Evolutionary conservation across 768 basidiomycete species (phyloP).

Genomic region (Podaxis sp.): DNA sequence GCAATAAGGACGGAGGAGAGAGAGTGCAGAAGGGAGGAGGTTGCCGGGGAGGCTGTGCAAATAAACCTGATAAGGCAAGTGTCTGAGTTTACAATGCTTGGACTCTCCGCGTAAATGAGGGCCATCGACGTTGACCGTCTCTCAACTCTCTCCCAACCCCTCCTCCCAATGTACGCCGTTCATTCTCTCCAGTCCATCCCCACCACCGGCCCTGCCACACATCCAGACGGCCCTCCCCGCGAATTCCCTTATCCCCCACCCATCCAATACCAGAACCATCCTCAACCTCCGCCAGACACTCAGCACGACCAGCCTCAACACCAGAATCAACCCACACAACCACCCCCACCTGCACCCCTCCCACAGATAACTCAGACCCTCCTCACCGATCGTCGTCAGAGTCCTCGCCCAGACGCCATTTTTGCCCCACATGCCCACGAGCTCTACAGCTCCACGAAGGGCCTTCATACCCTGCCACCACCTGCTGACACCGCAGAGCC

Average conservation of each 20-base stretch:
- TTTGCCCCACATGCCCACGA: constrained; percentile 55
- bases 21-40: not conserved
- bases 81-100: constrained; percentile 15
- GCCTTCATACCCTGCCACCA: constrained; percentile 25
- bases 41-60: constrained; percentile 13
- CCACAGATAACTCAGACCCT: constrained; percentile 17
- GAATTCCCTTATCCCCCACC: constrained; percentile 41
- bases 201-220: constrained; percentile 41
- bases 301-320: constrained; percentile 7
- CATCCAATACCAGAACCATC: constrained; percentile 33
- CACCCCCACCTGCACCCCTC: constrained; percentile 23
- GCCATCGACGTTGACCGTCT: not conserved
- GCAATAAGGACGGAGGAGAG: constrained; percentile 3
- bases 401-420: constrained; percentile 44
- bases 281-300: not conserved
- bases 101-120: constrained; percentile 13
- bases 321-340: constrained; percentile 19
- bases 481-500: constrained; percentile 32
- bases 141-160: constrained; percentile 19
- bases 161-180: constrained; percentile 32
- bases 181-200: constrained; percentile 43
- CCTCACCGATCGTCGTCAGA: constrained; percentile 23
- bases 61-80: constrained; percentile 8
- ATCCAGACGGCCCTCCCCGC: constrained; percentile 42
- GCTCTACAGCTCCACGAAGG: constrained; percentile 49